These are phyloP conservation scores for Parathielavia appendiculata DNA, from an alignment of 495 filamentous ascomycete genomes.

Conservation along the genomic window DNA sequence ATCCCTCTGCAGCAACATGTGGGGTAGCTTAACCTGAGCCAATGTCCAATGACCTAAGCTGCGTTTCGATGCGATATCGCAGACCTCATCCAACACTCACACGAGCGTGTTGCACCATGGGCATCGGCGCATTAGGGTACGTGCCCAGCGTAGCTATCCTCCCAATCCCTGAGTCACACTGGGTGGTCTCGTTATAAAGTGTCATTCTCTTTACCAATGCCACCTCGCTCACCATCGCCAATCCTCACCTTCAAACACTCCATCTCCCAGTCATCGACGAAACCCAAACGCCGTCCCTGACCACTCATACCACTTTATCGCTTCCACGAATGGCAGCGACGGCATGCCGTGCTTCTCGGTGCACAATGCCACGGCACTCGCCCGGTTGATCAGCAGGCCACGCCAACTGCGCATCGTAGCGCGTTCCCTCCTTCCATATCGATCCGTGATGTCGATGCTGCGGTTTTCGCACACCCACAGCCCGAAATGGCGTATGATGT, in stretches of 20 bases:
- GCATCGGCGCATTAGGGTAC: background rate
- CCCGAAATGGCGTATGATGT: conserved; percentile 72
- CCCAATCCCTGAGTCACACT: background rate
- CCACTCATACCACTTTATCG: background rate
- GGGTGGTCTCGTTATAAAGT: background rate
- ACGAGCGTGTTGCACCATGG: conserved; percentile 3
- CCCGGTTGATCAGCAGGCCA: conserved; percentile 33
- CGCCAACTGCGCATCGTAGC: conserved; percentile 18
- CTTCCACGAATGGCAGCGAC: conserved; percentile 41
- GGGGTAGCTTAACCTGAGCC: background rate
- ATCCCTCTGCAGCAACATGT: background rate
- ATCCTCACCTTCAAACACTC: background rate
- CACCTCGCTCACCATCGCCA: background rate
- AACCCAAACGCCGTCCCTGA: background rate
- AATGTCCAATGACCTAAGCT: background rate
- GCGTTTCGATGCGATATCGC: conserved; percentile 12
- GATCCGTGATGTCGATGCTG: background rate
- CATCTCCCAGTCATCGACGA: background rate
- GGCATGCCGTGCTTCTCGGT: conserved; percentile 45
- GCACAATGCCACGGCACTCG: conserved; percentile 40
- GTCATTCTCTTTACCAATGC: background rate
- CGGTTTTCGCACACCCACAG: conserved; percentile 25
- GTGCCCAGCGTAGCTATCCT: background rate
- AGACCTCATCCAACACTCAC: conserved; percentile 7
- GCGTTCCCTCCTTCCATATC: background rate